Evolutionary conservation across 2,329 filamentous ascomycete species (phyloP), one percentile per base, ranked within the genome.

Genomic region (Dendryphion nanum): DNA sequence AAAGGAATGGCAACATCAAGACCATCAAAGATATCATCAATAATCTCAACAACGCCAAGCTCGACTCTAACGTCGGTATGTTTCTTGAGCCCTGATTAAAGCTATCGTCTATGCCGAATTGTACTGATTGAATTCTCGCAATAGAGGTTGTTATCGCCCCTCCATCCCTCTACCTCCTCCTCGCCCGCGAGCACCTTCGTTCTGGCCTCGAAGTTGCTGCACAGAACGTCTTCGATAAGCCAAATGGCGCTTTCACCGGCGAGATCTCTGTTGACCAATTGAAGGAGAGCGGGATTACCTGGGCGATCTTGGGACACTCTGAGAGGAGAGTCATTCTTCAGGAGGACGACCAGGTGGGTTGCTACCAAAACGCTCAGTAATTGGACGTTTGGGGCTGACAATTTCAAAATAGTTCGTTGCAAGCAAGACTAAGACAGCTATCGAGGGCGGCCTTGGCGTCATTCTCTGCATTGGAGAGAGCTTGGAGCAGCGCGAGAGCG

Each of bases 401-500:
- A n/a, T n/a, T n/a, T n/a, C n/a, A 23, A n/a, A n/a, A n/a, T n/a
- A n/a, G 61, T 83, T 93, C 57, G 82, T 97, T 53, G 89, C 91
- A 48, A 81, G 78, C 74, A 98, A 98, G 86, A 93, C 89, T 70
- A 95, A 95, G 81, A 83, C 82, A 60, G 89, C 93, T 46, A 77
- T 93, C 43, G 88, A 94, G 63, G 86, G 86, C 61, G 91, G 89
- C 47, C 67, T 98, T 51, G 78, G 81, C 54, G 93, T 97, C 63
- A 95, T 98, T 71, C 86, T 95, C 75, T 98, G 93, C 83, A 93
- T 89, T 68, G 93, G 93, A 59, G 93, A 98, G 82, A 89, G 83
- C 57, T 80, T 97, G 50, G 87, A 95, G 79, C 83, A 95, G 76
- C 85, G 91, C 54, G 90, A 96, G 77, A 78, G 79, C 48, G 78